Evolutionary conservation across 192 early-diverging fungal genomes (phyloP).

Genomic region (Backusella circina): DNA sequence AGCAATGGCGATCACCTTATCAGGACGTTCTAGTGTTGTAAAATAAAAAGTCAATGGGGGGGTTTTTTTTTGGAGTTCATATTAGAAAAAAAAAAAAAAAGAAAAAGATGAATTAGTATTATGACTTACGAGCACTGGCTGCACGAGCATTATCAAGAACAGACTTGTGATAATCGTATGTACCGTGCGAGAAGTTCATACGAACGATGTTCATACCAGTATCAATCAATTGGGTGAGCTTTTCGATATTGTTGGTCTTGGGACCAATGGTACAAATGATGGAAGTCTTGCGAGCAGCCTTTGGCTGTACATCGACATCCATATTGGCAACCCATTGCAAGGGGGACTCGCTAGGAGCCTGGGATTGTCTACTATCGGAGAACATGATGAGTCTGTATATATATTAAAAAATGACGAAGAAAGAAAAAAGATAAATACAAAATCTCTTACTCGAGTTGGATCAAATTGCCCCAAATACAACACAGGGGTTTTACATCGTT

Average conservation of each 20-base stretch:
- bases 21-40: conserved; percentile 29
- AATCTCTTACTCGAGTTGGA: background rate
- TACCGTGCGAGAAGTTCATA: conserved; percentile 75
- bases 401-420: background rate
- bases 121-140: conserved; percentile 25
- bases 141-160: conserved; percentile 70
- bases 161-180: conserved; percentile 68
- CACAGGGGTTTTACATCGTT: background rate
- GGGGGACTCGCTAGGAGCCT: conserved; percentile 13
- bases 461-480: background rate
- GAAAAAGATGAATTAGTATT: background rate
- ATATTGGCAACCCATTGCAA: conserved; percentile 73
- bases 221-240: conserved; percentile 62
- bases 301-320: conserved; percentile 52
- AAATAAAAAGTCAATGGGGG: no score
- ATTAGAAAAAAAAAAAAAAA: background rate
- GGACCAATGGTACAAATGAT: conserved; percentile 84
- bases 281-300: conserved; percentile 67
- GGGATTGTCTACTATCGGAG: background rate
- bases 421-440: background rate
- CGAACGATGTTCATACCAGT: conserved; percentile 83
- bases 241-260: conserved; percentile 72
- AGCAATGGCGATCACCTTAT: conserved; percentile 61
- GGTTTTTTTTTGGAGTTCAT: no score
- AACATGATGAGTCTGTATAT: background rate